A percentile compares a stretch with the other conserved stretches of the same genome.
Conservation (phyloP, 352 stramenopile species). For the Phytophthora cajani region DNA sequence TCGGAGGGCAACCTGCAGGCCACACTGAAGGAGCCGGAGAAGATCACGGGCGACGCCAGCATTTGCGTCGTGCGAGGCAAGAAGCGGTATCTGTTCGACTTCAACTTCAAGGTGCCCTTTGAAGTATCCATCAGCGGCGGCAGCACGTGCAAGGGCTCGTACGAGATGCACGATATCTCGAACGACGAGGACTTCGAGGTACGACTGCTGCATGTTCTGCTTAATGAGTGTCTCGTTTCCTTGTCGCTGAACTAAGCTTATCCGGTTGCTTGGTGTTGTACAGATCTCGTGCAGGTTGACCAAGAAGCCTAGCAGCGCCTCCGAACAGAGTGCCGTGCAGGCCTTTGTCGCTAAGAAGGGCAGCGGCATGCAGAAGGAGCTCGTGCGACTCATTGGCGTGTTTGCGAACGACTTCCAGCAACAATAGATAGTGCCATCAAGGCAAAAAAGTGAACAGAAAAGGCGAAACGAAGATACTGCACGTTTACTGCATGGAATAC, state of each 20-base stretch:
- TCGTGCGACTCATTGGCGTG: conserved; percentile 61
- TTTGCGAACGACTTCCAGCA: conserved; percentile 74
- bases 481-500: conserved; percentile 25
- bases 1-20: conserved; percentile 48
- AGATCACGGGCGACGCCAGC: conserved; percentile 85
- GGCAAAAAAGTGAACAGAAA: conserved; percentile 6
- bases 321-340: conserved; percentile 53
- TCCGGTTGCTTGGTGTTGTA: neutral
- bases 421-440: conserved; percentile 54
- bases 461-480: conserved; percentile 7
- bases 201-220: conserved; percentile 12
- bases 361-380: conserved; percentile 68
- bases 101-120: conserved; percentile 78
- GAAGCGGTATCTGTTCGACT: conserved; percentile 91
- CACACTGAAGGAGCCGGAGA: conserved; percentile 68
- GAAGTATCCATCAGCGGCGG: conserved; percentile 63
- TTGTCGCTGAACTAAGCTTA: neutral
- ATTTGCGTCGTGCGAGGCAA: conserved; percentile 89
- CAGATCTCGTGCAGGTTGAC: conserved; percentile 66
- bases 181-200: conserved; percentile 91
- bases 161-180: conserved; percentile 85
- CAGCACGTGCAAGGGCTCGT: conserved; percentile 64
- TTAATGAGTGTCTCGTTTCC: neutral
- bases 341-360: conserved; percentile 56
- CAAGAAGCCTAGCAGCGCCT: conserved; percentile 55